These are phyloP conservation scores for Pulicaria dysenterica DNA, from an alignment of 129 eudicot species.

Conservation along the genomic window DNA sequence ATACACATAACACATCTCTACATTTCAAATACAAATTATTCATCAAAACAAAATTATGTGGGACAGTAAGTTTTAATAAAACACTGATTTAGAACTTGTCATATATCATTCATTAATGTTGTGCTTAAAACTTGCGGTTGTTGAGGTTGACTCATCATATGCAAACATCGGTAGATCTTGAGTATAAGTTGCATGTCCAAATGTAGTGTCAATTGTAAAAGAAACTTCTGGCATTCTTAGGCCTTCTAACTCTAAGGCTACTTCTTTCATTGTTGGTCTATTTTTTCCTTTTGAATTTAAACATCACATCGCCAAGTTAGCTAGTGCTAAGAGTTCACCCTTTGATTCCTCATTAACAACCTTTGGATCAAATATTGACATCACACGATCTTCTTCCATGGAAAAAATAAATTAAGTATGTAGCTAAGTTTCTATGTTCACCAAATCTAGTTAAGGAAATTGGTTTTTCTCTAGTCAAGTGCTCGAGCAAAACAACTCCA, in stretches of 20 bases:
- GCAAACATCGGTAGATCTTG: neutral
- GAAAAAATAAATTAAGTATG: neutral
- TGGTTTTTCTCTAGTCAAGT: neutral
- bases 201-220: neutral
- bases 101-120: too few species aligned
- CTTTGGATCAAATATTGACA: neutral
- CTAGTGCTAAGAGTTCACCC: neutral
- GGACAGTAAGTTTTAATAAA: too few species aligned
- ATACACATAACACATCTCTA: too few species aligned
- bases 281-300: neutral
- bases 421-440: neutral
- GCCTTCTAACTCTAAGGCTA: neutral
- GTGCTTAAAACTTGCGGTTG: neutral
- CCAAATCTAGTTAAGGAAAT: neutral
- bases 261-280: slow-evolving; percentile 3
- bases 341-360: neutral
- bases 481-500: neutral
- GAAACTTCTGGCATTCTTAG: neutral
- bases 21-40: too few species aligned
- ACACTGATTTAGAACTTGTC: too few species aligned
- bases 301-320: neutral
- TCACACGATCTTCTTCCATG: neutral
- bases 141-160: neutral
- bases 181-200: neutral
- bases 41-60: too few species aligned